These are phyloP conservation scores for Aspergillus brasiliensis DNA, from an alignment of 2,329 filamentous ascomycete species.

Conservation along the genomic window DNA sequence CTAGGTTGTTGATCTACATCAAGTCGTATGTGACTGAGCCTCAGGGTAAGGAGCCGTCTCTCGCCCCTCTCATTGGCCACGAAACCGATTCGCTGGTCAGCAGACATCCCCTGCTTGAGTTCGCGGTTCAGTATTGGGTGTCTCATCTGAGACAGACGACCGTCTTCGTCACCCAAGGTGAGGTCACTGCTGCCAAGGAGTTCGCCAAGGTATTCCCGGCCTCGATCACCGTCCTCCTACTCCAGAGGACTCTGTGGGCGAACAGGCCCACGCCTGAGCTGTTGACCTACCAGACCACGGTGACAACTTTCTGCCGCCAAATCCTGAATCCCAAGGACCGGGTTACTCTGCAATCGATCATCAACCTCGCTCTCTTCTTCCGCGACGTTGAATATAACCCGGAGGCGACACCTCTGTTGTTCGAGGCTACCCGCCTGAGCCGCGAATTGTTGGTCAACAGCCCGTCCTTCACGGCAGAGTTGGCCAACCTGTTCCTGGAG, in stretches of 20 bases:
- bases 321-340: constrained; percentile 41
- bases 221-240: constrained; percentile 46
- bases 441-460: constrained; percentile 43
- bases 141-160: constrained; percentile 9
- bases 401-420: constrained; percentile 45
- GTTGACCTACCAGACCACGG: constrained; percentile 28
- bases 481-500: constrained; percentile 49
- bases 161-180: constrained; percentile 36
- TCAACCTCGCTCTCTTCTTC: constrained; percentile 42
- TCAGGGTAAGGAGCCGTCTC: constrained; percentile 31
- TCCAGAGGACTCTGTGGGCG: constrained; percentile 54
- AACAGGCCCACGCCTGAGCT: constrained; percentile 35
- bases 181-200: constrained; percentile 45
- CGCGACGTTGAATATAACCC: constrained; percentile 32
- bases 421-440: constrained; percentile 46
- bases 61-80: constrained; percentile 29
- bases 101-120: constrained; percentile 49
- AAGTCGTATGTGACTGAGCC: constrained; percentile 32
- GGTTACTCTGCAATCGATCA: constrained; percentile 50
- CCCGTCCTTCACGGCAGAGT: constrained; percentile 50
- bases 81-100: constrained; percentile 30
- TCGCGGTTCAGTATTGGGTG: constrained; percentile 52
- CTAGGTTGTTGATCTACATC: constrained; percentile 38
- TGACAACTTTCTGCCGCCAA: constrained; percentile 35
- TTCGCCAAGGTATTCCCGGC: constrained; percentile 52